Evolutionary conservation across 306 rosid species (phyloP), one percentile per base, ranked within the genome.

Genomic region (Quercus rubra): DNA sequence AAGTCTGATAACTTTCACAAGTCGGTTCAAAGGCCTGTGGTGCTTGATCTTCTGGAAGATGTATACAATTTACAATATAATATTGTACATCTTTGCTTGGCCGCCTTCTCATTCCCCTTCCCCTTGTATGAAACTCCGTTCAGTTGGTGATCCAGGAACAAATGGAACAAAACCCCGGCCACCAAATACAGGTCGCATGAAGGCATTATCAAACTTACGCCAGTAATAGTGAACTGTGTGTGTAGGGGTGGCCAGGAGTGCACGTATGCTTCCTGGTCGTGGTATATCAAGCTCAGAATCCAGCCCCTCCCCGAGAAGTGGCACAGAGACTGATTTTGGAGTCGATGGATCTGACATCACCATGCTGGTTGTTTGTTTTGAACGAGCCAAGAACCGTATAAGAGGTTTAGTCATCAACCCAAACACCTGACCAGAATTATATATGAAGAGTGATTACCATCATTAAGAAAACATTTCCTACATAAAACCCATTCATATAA

Each of bases 151-250:
- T 49, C 87, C 83, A 10, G 96, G 94, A 72, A 33, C 91, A 52
- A 83, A 86, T 3, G 93, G 97, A 87, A 93, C 98, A 83, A 93
- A 93, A 74, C 97, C 98, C 77, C 99, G 89, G 62, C 99, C 99
- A 6, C 99, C 99, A 62, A 96, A 96, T 75, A 93, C 85, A 12
- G 99, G 99, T 20, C 98, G 97, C 99, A 96, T 96, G 82, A 93
- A 41, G 62, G 94, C 80, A 74, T 96, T 75, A 28, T 96, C 99
- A 81, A 96, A 93, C 79, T 80, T 91, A 31, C 98, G 94, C 99
- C 99, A 96, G 69, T 90, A 84, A 52, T 82, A 90, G 84, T 96
- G 99, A 33, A 93, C 97, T 0, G 94, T 85, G 80, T 92, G 92
- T 0, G 96, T 91, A 28, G 99, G 98, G 57, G 93, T 89, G 0